Base-by-base conservation (phyloP, 768 basidiomycete species). In the Calocybe cyanea region DNA sequence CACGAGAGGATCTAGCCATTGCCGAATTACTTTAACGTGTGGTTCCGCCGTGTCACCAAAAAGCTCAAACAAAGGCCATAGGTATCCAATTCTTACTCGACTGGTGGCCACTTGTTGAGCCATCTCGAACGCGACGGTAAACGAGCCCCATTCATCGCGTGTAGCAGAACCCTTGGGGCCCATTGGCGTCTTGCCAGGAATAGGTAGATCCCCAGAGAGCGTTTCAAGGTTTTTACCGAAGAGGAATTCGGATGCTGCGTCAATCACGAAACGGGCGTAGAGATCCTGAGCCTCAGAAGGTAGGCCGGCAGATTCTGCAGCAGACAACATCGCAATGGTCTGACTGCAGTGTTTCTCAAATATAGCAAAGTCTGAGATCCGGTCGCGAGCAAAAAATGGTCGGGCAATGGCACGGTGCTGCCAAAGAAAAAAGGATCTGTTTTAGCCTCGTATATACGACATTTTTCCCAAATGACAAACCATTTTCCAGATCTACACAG, bases 321-420 rank as follows among this genome's bases (percentile, higher is more conserved):
- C 53, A 11, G 74, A 71, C n/a, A 84, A 56, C 43, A 78, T 67
- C 4, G 70, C 62, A 3, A 85, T 47, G 0, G 78, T 75, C n/a
- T 67, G 68, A 18, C 59, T 49, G 7, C 73, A 65, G 50, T 83
- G 73, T 34, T 64, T 67, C 53, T 87, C 83, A 55, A 87, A 86
- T 35, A 78, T 68, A 14, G 83, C 76, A 41, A 85, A 85, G 56
- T 88, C 84, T 7, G 78, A 74, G 34, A 82, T 76, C 21, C 85
- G 76, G 48, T 87, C 84, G n/a, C 76, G 73, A 11, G 83, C 76
- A 56, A 88, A 87, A 65, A 86, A 88, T 3, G 86, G 86, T 4
- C 86, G 78, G 2, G 85, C 76, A 38, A 77, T 78, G 2, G 72
- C 64, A 24, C 86, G 79, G 50, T 87, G 85, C 83, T 85, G 53